Evolutionary conservation across 352 stramenopile species (phyloP).

Genomic region (Phytophthora hibernalis): DNA sequence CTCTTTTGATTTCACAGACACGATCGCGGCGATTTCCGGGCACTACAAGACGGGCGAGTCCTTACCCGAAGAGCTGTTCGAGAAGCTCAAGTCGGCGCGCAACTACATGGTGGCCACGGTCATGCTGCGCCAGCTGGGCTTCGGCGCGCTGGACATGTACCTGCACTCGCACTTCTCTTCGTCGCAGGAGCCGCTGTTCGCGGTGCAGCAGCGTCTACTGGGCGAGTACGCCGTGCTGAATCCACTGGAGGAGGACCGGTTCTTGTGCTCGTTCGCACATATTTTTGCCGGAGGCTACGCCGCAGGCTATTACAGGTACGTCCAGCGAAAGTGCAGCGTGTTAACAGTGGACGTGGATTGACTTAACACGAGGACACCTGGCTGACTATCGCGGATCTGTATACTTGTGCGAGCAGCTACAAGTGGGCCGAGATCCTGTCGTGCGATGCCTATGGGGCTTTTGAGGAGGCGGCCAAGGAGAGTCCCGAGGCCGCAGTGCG

Average conservation of each 20-base stretch:
- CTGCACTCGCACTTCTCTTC: constrained; percentile 76
- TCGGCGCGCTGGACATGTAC: constrained; percentile 92
- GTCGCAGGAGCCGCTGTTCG: constrained; percentile 91
- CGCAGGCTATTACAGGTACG: constrained; percentile 97
- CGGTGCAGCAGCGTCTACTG: constrained; percentile 93
- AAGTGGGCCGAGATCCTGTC: constrained; percentile 98
- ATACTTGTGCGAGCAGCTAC: constrained; percentile 57
- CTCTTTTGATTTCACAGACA: constrained; percentile 60
- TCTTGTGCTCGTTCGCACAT: constrained; percentile 98
- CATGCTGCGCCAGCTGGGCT: constrained; percentile 96
- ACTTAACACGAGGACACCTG: background rate
- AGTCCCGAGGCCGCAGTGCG: constrained; percentile 62
- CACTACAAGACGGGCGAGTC: constrained; percentile 90
- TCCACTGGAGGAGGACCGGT: constrained; percentile 95
- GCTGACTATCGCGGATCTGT: constrained; percentile 18
- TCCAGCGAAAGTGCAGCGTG: too few relatives aligned
- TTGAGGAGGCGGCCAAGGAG: constrained; percentile 93
- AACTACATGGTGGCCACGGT: constrained; percentile 96
- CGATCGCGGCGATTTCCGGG: constrained; percentile 80
- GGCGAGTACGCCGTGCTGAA: constrained; percentile 84
- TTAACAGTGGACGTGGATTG: constrained; percentile 16
- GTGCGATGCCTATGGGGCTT: constrained; percentile 97
- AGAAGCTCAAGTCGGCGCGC: constrained; percentile 95
- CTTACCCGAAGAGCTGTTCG: constrained; percentile 94
- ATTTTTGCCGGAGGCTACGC: constrained; percentile 98